Percentiles rank a stretch among this genome's conserved stretches.
These are phyloP conservation scores for Phytophthora europaea DNA, from an alignment of 352 stramenopile species.

Conservation along the genomic window DNA sequence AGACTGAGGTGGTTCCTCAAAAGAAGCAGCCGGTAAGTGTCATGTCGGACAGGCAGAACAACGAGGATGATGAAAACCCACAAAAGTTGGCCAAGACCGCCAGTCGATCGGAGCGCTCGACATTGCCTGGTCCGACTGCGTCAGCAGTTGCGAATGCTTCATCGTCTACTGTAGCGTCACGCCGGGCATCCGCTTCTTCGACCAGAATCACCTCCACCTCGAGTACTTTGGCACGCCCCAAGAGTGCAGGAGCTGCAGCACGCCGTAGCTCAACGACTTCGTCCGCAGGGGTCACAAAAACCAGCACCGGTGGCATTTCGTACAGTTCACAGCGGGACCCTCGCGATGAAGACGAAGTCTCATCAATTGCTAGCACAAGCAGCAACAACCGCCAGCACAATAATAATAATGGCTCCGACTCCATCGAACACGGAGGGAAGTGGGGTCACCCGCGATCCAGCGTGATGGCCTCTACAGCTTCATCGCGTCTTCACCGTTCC, in stretches of 20 bases:
- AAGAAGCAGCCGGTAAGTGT: conserved; percentile 10
- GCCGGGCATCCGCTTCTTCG: conserved; percentile 26
- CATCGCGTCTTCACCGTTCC: conserved; percentile 47
- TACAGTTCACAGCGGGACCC: conserved; percentile 34
- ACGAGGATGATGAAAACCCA: conserved; percentile 50
- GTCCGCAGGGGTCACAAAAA: conserved; percentile 10
- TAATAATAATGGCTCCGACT: conserved; percentile 52
- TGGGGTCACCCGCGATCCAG: conserved; percentile 58
- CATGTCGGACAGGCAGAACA: conserved; percentile 28
- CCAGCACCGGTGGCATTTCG: conserved; percentile 24
- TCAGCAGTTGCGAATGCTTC: conserved; percentile 4
- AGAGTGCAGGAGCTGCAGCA: conserved; percentile 47
- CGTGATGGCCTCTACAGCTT: conserved; percentile 35
- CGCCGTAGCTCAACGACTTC: conserved; percentile 24
- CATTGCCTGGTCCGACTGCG: not conserved
- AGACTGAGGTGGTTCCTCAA: conserved; percentile 12
- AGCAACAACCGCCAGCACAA: conserved; percentile 46
- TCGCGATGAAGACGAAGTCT: conserved; percentile 46
- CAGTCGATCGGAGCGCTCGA: conserved; percentile 48
- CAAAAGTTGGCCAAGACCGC: conserved; percentile 40
- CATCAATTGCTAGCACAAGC: conserved; percentile 27
- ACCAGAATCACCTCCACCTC: conserved; percentile 17
- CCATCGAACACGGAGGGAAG: conserved; percentile 46
- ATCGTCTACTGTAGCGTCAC: conserved; percentile 12
- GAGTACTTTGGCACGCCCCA: conserved; percentile 53